A percentile compares a stretch with the other conserved stretches of the same genome.
Conservation (phyloP, 805 yeast species). For the Candida nanaspora region DNA sequence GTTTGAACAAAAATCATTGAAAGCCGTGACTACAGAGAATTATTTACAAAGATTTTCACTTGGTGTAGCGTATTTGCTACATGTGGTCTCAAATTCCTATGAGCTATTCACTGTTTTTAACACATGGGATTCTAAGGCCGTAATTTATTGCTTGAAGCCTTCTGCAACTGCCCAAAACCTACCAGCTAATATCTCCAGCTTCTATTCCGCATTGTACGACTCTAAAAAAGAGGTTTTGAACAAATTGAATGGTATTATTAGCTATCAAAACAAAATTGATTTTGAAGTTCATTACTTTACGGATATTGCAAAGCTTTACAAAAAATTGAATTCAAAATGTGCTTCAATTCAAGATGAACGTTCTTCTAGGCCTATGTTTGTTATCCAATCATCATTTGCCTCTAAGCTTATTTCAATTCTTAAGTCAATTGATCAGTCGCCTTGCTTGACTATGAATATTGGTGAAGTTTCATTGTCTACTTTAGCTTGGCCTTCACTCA, state of each 20-base stretch:
- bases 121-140: conserved; percentile 48
- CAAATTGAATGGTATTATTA: conserved; percentile 38
- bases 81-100: conserved; percentile 65
- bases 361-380: conserved; percentile 56
- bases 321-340: conserved; percentile 47
- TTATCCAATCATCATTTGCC: conserved; percentile 67
- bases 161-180: conserved; percentile 58
- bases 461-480: conserved; percentile 61
- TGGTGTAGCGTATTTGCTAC: conserved; percentile 59
- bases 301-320: conserved; percentile 48
- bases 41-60: conserved; percentile 51
- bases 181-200: conserved; percentile 44
- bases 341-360: conserved; percentile 56
- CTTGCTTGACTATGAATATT: conserved; percentile 53
- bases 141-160: conserved; percentile 60
- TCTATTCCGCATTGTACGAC: conserved; percentile 47
- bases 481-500: conserved; percentile 71
- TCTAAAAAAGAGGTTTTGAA: conserved; percentile 39
- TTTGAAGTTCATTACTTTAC: conserved; percentile 52
- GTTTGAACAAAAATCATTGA: conserved; percentile 56
- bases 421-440: conserved; percentile 45
- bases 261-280: conserved; percentile 42
- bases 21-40: conserved; percentile 35
- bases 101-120: conserved; percentile 65
- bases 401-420: conserved; percentile 39